Evolutionary conservation across 257 asterid species (phyloP).

Genomic region (Gentiana dahurica): DNA sequence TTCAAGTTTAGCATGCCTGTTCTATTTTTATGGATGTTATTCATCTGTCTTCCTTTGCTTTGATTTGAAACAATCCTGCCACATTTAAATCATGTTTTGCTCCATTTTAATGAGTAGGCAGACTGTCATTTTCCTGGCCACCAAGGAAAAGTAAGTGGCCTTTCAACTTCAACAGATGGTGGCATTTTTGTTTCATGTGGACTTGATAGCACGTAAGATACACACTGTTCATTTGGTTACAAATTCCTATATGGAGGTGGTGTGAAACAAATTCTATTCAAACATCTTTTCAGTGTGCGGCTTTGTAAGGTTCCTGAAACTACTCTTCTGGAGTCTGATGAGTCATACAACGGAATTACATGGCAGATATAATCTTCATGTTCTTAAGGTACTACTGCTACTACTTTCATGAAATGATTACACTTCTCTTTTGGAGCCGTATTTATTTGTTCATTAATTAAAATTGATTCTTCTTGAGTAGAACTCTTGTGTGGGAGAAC

Average conservation of each 20-base stretch:
- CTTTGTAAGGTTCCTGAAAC: slow-evolving; percentile 79
- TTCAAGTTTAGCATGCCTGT: no score
- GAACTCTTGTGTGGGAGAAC: no score
- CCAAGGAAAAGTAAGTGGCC: slow-evolving; percentile 83
- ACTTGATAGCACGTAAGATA: slow-evolving; percentile 82
- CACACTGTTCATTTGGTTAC: slow-evolving; percentile 10
- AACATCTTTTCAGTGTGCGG: slow-evolving; percentile 53
- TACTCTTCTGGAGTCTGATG: slow-evolving; percentile 36
- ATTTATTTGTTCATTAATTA: no score
- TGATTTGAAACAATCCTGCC: no score
- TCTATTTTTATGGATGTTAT: no score
- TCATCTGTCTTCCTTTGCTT: no score
- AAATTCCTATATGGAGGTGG: background rate
- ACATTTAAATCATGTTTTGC: background rate
- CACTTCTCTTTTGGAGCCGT: no score
- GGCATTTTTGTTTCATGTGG: slow-evolving; percentile 87
- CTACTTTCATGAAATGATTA: background rate
- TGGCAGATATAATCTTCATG: slow-evolving; percentile 8
- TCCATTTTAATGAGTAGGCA: slow-evolving; percentile 28
- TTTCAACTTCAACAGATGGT: slow-evolving; percentile 85
- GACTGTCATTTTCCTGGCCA: slow-evolving; percentile 95
- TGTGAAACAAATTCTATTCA: slow-evolving; percentile 6
- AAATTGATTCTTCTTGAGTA: no score
- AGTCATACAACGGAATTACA: slow-evolving; percentile 19
- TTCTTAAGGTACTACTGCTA: slow-evolving; percentile 16